Base-by-base conservation (phyloP, 2,329 filamentous ascomycete genomes). In the Nannizziopsis barbatae region DNA sequence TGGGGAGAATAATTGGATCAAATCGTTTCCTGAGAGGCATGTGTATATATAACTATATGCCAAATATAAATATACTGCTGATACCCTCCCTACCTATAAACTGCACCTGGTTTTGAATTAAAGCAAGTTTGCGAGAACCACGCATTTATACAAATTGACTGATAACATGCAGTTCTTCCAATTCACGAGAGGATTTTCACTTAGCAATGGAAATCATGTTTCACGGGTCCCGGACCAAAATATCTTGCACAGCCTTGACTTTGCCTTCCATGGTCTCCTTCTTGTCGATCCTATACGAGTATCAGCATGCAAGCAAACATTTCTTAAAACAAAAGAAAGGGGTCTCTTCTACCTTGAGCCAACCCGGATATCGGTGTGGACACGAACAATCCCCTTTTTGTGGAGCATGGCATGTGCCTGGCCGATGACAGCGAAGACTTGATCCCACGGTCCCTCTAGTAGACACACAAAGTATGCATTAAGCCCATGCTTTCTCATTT, bases 301-400 rank as follows among this genome's bases (percentile, higher is more conserved):
- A 33, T 40, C 18, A 40, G 42, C 42, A 37, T 22, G 32, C 17
- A 31, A 40, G 14, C 32, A 15, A 42, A 31, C 36, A 10, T 12
- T 22, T n/a, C 4, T n/a, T 11, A 11, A 49, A 20, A 22, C 2
- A 8, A 10, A 12, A 14, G 44, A 47, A 35, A 30, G 37, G 7
- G 45, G 52, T 22, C 14, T 38, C 31, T 41, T 41, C 36, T 57
- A 83, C 83, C 83, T 80, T 22, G 84, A 84, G 1, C 90, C 90
- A 38, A 88, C 81, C 10, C 90, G 75, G 70, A 96, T 89, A 62
- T 90, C 88, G 22, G 81, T 85, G 72, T 96, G 90, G 36, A 96
- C 84, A 47, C 92, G 74, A 52, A 84, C 74, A 31, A 87, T 77
- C n/a, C 87, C 87, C 52, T 79, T 76, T 52, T 79, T 69, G 62